Evolutionary conservation across 1,139 yeast species (phyloP).

Genomic region (Entelexis paramagnoliae): DNA sequence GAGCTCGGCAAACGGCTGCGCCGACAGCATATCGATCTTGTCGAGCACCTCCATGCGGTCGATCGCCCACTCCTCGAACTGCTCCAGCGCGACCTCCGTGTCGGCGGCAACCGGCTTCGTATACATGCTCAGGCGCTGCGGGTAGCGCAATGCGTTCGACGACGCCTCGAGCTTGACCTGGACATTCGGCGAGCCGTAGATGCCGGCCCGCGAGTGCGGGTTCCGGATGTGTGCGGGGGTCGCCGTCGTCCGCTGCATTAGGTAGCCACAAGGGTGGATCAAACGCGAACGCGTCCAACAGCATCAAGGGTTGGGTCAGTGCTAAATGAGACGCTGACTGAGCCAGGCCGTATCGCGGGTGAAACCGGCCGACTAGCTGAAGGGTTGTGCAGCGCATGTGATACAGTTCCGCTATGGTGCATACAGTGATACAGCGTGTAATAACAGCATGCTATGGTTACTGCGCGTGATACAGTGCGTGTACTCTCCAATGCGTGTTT

Average conservation of each 20-base stretch:
- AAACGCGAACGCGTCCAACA: background rate
- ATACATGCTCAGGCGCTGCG: slow-evolving; percentile 56
- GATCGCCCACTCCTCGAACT: slow-evolving; percentile 92
- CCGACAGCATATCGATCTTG: slow-evolving; percentile 62
- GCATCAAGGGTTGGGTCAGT: background rate
- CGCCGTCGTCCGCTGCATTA: slow-evolving; percentile 7
- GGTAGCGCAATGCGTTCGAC: slow-evolving; percentile 29
- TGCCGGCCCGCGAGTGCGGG: background rate
- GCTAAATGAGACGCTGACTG: background rate
- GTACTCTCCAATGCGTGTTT: no score
- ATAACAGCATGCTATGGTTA: no score
- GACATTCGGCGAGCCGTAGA: background rate
- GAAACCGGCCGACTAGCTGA: no score
- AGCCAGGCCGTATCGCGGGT: no score
- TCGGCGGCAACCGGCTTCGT: slow-evolving; percentile 50
- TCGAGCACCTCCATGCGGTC: slow-evolving; percentile 75
- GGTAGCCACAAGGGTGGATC: background rate
- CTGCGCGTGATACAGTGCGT: no score
- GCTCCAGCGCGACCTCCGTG: slow-evolving; percentile 78
- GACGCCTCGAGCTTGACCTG: slow-evolving; percentile 13
- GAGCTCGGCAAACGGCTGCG: slow-evolving; percentile 47
- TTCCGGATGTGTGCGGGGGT: background rate
- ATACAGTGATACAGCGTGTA: no score
- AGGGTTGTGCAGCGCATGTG: no score
- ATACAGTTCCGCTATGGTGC: no score